These are phyloP conservation scores for Sclerotinia minor DNA, from an alignment of 2,329 filamentous ascomycete species.

Conservation along the genomic window DNA sequence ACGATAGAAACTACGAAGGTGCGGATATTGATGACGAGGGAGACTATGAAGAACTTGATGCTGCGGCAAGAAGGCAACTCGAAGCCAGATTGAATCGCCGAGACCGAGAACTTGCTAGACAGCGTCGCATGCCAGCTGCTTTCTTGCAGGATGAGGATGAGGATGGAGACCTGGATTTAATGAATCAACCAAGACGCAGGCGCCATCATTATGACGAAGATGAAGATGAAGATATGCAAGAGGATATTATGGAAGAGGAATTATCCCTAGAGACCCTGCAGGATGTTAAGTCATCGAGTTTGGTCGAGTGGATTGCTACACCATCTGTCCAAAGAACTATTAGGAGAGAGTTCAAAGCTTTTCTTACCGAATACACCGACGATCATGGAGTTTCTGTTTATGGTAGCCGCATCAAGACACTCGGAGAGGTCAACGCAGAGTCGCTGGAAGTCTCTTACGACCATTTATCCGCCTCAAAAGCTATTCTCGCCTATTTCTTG, in stretches of 20 bases:
- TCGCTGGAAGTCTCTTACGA: conserved; percentile 95
- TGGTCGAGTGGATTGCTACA: conserved; percentile 94
- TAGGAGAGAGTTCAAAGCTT: conserved; percentile 94
- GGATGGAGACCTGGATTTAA: conserved; percentile 80
- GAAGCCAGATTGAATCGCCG: conserved; percentile 72
- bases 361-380: conserved; percentile 94
- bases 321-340: conserved; percentile 90
- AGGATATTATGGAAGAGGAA: conserved; percentile 94
- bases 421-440: conserved; percentile 97
- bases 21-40: conserved; percentile 75
- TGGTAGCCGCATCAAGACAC: conserved; percentile 85
- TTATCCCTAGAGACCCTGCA: conserved; percentile 86
- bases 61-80: conserved; percentile 65
- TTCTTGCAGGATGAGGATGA: conserved; percentile 78
- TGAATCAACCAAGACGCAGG: conserved; percentile 78
- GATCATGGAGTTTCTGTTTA: conserved; percentile 89
- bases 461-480: conserved; percentile 85
- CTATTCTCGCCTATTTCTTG: conserved; percentile 91
- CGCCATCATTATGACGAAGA: conserved; percentile 94
- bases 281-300: conserved; percentile 88
- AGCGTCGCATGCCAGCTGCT: conserved; percentile 67
- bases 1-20: conserved; percentile 69
- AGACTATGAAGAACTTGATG: conserved; percentile 69
- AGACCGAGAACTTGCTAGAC: conserved; percentile 68
- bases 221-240: conserved; percentile 85